These are phyloP conservation scores for Isoetes engelmannii DNA, from an alignment of 83 land plant species.

Conservation along the genomic window DNA sequence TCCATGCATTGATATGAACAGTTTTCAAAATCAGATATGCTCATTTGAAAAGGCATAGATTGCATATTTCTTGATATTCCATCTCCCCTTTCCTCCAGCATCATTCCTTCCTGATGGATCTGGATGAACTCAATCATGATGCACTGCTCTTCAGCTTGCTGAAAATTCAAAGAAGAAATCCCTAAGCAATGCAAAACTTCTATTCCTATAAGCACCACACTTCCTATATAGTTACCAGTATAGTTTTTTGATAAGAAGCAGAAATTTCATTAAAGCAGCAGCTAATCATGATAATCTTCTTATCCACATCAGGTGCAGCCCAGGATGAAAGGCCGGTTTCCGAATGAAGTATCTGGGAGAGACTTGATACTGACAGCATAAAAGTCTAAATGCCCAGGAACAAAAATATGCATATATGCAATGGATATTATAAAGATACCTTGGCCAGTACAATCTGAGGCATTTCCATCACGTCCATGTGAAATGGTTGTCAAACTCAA, in stretches of 20 bases:
- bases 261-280: conserved; percentile 11
- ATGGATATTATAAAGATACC: no score
- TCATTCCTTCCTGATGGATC: conserved; percentile 8
- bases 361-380: conserved; percentile 20
- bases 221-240: conserved; percentile 9
- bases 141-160: conserved; percentile 27
- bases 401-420: no score
- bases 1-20: conserved; percentile 22
- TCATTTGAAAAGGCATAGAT: not conserved
- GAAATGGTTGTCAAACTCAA: no score
- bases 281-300: conserved; percentile 24
- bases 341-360: conserved; percentile 2
- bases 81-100: not conserved
- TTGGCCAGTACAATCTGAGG: no score
- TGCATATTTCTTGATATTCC: not conserved
- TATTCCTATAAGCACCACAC: not conserved
- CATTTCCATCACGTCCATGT: no score
- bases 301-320: not conserved
- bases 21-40: conserved; percentile 22
- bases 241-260: conserved; percentile 10
- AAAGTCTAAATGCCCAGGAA: no score
- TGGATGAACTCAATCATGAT: conserved; percentile 23
- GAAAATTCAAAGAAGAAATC: not conserved
- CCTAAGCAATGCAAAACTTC: not conserved
- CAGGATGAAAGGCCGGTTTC: conserved; percentile 14